Evolutionary conservation across 768 basidiomycete genomes (phyloP).

Genomic region (Leccinellum luteum): DNA sequence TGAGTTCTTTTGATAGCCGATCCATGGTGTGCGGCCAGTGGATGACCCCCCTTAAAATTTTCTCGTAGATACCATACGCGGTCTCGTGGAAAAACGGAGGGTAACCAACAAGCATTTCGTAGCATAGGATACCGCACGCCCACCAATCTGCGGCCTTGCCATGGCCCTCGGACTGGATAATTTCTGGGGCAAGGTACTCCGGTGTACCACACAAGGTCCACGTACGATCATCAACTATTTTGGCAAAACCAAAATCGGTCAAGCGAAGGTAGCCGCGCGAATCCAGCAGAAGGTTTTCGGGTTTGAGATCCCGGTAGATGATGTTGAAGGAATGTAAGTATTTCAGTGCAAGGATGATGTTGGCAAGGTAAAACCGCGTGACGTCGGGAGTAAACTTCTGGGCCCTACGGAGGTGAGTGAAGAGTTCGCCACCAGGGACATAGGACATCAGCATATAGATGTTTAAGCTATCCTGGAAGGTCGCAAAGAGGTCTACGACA

Average conservation of each 20-base stretch:
- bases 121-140: conserved; percentile 96
- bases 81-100: conserved; percentile 98
- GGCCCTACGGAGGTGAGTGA: conserved; percentile 92
- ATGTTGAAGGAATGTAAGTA: conserved; percentile 96
- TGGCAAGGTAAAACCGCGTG: conserved; percentile 95
- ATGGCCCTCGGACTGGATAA: conserved; percentile 96
- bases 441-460: conserved; percentile 98
- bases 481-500: conserved; percentile 93
- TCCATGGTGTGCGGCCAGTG: conserved; percentile 93
- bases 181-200: conserved; percentile 97
- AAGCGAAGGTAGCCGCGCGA: conserved; percentile 90
- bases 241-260: conserved; percentile 98
- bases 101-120: conserved; percentile 98
- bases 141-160: conserved; percentile 99
- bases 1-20: conserved; percentile 82
- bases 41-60: conserved; percentile 85
- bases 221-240: conserved; percentile 95
- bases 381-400: conserved; percentile 96
- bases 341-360: conserved; percentile 91
- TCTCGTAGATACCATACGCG: conserved; percentile 98
- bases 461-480: conserved; percentile 94
- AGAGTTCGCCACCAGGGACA: conserved; percentile 95
- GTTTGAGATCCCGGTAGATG: conserved; percentile 97
- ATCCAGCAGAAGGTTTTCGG: conserved; percentile 96
- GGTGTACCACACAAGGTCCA: conserved; percentile 97